A percentile compares a stretch with the other conserved stretches of the same genome.
Evolutionary conservation across 805 yeast species (phyloP).

Genomic region (Cyberlindnera saturnus): DNA sequence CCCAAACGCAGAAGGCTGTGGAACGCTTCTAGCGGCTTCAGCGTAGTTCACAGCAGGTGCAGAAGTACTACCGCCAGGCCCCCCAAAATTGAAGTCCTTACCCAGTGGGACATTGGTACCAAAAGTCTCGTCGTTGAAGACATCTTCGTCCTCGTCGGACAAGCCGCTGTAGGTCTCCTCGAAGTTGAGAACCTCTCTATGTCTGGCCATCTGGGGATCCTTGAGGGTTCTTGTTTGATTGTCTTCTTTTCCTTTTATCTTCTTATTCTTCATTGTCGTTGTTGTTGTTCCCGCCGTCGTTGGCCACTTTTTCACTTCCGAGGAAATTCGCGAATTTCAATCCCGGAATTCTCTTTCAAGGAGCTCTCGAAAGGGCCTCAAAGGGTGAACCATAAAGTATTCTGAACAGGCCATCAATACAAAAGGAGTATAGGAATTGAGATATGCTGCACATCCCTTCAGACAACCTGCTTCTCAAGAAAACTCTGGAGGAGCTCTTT

Average conservation of each 20-base stretch:
- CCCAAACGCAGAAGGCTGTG: conserved; percentile 14
- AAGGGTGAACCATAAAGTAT: neutral
- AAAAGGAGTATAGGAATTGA: neutral
- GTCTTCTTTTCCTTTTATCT: neutral
- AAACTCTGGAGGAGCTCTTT: conserved; percentile 70
- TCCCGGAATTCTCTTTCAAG: no score
- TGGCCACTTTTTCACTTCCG: neutral
- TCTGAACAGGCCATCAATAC: neutral
- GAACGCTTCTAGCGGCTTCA: conserved; percentile 29
- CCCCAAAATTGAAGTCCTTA: conserved; percentile 62
- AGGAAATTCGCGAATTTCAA: no score
- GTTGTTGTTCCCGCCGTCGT: neutral
- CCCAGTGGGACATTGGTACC: conserved; percentile 51
- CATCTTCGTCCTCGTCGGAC: conserved; percentile 70
- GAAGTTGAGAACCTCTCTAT: conserved; percentile 49
- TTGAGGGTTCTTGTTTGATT: neutral
- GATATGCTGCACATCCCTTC: conserved; percentile 81
- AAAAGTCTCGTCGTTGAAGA: conserved; percentile 74
- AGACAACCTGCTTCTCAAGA: conserved; percentile 75
- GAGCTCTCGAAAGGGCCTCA: no score
- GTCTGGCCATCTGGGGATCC: conserved; percentile 10
- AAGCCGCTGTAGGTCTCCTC: conserved; percentile 81
- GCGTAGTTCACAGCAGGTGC: conserved; percentile 34
- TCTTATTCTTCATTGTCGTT: neutral
- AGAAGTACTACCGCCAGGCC: conserved; percentile 6